Evolutionary conservation across 441 rosid genomes (phyloP).

Genomic region (Jatropha podagrica): DNA sequence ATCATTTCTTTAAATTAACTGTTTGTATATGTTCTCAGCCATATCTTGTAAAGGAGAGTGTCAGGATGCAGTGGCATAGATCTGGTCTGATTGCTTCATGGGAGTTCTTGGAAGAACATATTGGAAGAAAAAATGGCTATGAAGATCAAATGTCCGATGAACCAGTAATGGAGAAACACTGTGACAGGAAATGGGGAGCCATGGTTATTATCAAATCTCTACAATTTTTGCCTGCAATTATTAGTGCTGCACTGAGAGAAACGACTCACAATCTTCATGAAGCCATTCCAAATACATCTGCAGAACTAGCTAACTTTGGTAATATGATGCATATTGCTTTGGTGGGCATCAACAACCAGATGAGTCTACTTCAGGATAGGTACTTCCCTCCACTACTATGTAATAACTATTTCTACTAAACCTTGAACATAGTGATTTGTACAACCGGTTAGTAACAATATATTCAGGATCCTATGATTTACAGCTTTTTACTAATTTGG

Average conservation of each 20-base stretch:
- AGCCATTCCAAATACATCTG: conserved; percentile 40
- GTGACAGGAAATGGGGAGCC: conserved; percentile 94
- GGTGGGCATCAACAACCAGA: conserved; percentile 95
- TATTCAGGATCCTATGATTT: neutral
- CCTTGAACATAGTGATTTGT: neutral
- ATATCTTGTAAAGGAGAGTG: conserved; percentile 91
- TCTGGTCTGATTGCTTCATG: conserved; percentile 97
- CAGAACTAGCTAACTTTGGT: conserved; percentile 52
- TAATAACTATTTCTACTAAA: neutral
- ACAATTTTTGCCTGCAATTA: conserved; percentile 72
- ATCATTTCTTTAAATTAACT: conserved; percentile 25
- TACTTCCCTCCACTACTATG: conserved; percentile 27
- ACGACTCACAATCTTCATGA: conserved; percentile 61
- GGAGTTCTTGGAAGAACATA: conserved; percentile 97
- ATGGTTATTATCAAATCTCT: conserved; percentile 97
- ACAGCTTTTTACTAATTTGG: neutral
- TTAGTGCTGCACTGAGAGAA: conserved; percentile 83
- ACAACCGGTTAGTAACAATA: neutral
- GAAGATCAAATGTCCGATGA: conserved; percentile 56
- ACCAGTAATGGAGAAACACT: conserved; percentile 63
- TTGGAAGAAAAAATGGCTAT: conserved; percentile 60
- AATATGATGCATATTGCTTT: conserved; percentile 98
- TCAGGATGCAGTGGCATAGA: conserved; percentile 99
- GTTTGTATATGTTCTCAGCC: conserved; percentile 58
- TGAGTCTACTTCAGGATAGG: conserved; percentile 99